Conservation (phyloP, 2,329 filamentous ascomycete species). For the Talaromyces sp. region DNA sequence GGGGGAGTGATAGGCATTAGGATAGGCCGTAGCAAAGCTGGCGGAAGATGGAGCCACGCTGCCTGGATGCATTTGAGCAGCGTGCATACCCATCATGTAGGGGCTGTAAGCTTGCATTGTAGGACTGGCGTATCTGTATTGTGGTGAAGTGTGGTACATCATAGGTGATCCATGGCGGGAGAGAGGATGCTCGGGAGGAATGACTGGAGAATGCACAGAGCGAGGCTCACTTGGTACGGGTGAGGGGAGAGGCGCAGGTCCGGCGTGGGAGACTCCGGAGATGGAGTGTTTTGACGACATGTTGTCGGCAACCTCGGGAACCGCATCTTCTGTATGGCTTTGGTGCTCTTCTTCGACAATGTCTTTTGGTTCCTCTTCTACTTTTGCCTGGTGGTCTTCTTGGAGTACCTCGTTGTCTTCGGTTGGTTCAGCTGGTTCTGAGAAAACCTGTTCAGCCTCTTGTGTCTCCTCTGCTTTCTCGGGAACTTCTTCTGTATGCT, state of each 20-base stretch:
- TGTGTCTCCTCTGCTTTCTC: background rate
- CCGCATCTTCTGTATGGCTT: background rate
- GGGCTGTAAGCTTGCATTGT: slow-evolving; percentile 37
- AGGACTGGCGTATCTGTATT: slow-evolving; percentile 35
- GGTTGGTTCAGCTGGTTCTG: background rate
- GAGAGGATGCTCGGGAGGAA: slow-evolving; percentile 23
- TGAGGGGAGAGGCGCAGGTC: slow-evolving; percentile 29
- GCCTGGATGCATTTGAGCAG: slow-evolving; percentile 28
- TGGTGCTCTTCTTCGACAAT: background rate
- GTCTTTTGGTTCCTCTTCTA: background rate
- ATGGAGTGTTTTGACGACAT: slow-evolving; percentile 9
- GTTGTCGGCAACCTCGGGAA: background rate
- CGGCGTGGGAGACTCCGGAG: slow-evolving; percentile 6
- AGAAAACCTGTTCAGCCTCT: background rate
- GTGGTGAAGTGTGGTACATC: slow-evolving; percentile 21
- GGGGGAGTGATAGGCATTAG: slow-evolving; percentile 35
- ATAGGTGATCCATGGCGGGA: slow-evolving; percentile 26
- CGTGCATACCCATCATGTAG: slow-evolving; percentile 31
- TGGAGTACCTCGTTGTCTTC: background rate
- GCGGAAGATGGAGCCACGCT: slow-evolving; percentile 27
- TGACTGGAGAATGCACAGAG: slow-evolving; percentile 22
- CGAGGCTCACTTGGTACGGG: slow-evolving; percentile 31
- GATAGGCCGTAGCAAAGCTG: slow-evolving; percentile 31
- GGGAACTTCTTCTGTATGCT: background rate
- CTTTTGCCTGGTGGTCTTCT: background rate